Conservation (phyloP, 768 basidiomycete genomes). For the Trichaptum fuscoviolaceum region DNA sequence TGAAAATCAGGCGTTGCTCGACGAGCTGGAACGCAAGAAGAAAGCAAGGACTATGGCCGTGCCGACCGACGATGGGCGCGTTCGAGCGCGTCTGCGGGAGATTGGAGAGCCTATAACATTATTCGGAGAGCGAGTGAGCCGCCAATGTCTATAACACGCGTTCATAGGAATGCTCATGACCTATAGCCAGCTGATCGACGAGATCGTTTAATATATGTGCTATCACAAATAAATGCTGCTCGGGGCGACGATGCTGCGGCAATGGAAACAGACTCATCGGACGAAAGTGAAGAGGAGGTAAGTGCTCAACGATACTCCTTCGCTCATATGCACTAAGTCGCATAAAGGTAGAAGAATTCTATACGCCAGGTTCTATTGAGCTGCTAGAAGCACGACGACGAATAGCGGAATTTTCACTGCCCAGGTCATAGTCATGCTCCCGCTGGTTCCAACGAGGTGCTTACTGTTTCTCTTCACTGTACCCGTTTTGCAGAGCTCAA, state of each 20-base stretch:
- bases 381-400: conserved; percentile 79
- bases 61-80: conserved; percentile 93
- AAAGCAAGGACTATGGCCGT: conserved; percentile 90
- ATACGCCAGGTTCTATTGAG: conserved; percentile 84
- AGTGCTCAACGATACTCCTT: conserved; percentile 14
- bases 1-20: conserved; percentile 84
- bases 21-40: conserved; percentile 98
- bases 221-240: conserved; percentile 90
- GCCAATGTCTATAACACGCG: conserved; percentile 10
- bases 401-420: conserved; percentile 91
- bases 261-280: conserved; percentile 63
- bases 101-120: conserved; percentile 96
- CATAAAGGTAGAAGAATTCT: conserved; percentile 86
- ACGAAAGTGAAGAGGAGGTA: conserved; percentile 75
- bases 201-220: conserved; percentile 90
- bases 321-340: conserved; percentile 9
- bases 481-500: conserved; percentile 78
- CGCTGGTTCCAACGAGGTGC: conserved; percentile 53
- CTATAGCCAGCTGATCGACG: conserved; percentile 88
- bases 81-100: conserved; percentile 83
- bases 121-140: conserved; percentile 94
- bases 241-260: conserved; percentile 76
- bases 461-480: conserved; percentile 47
- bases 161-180: conserved; percentile 14
- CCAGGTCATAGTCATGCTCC: conserved; percentile 37